Percentiles rank a stretch among this genome's conserved stretches.
Evolutionary conservation across 306 rosid species (phyloP).

Genomic region (Rosa persica): DNA sequence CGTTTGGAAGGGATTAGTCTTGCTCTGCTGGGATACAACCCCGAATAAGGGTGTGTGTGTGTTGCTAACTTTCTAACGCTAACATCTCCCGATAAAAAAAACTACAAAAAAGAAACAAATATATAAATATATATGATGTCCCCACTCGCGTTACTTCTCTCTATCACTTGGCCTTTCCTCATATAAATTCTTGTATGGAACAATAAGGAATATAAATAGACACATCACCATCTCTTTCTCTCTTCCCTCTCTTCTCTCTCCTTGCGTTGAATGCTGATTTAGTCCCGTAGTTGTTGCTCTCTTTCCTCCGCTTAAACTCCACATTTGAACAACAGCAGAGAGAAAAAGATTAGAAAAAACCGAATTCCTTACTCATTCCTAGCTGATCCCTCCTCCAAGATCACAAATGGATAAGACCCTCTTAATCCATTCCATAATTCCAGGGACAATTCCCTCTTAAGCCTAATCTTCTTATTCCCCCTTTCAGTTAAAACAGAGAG

Average conservation of each 20-base stretch:
- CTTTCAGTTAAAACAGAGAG: not conserved
- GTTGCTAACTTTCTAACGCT: too few species aligned
- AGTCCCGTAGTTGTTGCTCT: conserved; percentile 61
- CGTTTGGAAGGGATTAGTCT: too few species aligned
- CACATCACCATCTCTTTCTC: conserved; percentile 52
- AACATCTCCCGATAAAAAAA: too few species aligned
- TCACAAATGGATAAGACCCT: conserved; percentile 52
- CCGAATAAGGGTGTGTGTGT: too few species aligned
- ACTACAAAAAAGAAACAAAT: not conserved
- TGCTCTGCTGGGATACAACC: too few species aligned
- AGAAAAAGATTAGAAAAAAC: conserved; percentile 18
- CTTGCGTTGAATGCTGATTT: conserved; percentile 54
- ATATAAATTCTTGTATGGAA: conserved; percentile 34
- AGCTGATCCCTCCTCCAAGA: conserved; percentile 11
- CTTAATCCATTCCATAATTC: conserved; percentile 54
- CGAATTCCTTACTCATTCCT: conserved; percentile 28
- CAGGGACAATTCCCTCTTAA: conserved; percentile 23
- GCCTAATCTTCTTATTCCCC: conserved; percentile 25
- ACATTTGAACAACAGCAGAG: conserved; percentile 34
- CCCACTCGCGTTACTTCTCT: conserved; percentile 33
- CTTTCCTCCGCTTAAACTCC: conserved; percentile 63
- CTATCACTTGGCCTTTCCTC: conserved; percentile 40
- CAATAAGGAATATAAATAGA: conserved; percentile 43
- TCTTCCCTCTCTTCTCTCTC: conserved; percentile 31
- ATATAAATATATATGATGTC: conserved; percentile 9